Base-by-base conservation (phyloP, 148 eudicot genomes). In the Rhododendron simsii region DNA sequence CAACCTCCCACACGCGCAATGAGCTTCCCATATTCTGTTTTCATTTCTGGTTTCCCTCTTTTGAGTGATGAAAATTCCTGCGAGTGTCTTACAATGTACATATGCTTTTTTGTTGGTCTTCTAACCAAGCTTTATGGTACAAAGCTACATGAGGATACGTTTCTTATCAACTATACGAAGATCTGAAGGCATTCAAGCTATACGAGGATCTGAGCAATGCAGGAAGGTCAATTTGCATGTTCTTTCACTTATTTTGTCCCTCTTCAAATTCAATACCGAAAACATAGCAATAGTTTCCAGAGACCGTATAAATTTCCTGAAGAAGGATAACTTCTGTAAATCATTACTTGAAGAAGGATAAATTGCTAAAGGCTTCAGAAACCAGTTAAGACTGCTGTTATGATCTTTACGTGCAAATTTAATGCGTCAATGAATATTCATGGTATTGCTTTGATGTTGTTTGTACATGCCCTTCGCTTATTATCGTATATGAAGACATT, bases 1-100 rank as follows among this genome's bases (percentile, higher is more conserved):
- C 48, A 85, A 91, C 89, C 88, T 95, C 63, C 84, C 95, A 48
- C 93, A 85, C 39, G 84, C 89, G 1, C 59, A 80, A 48, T 89
- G 79, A 81, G 28, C 59, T 44, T 53, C 33, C 28, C 33, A 2
- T 78, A 11, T 11, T 53, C 20, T 23, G 23, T 57, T 44, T 16
- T 78, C 7, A 3, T 28, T n/a, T 41, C 50, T 13, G 61, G 10
- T 21, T 45, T 83, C 30, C 59, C n/a, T 23, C 39, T 67, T 7
- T 28, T 33, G 10, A 20, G 45, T 71, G 45, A 73, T 65, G 18
- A 39, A 73, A 84, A 50, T 84, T 21, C 28, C 35, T 6, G 35
- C 10, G 14, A 73, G 80, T 48, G 15, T 23, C 47, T 74, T 35
- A 44, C 76, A 74, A 48, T 84, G 85, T 48, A 47, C 21, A 84